Evolutionary conservation across 2,329 filamentous ascomycete genomes (phyloP), one percentile per base, ranked within the genome.

Genomic region (Botrytis aclada): DNA sequence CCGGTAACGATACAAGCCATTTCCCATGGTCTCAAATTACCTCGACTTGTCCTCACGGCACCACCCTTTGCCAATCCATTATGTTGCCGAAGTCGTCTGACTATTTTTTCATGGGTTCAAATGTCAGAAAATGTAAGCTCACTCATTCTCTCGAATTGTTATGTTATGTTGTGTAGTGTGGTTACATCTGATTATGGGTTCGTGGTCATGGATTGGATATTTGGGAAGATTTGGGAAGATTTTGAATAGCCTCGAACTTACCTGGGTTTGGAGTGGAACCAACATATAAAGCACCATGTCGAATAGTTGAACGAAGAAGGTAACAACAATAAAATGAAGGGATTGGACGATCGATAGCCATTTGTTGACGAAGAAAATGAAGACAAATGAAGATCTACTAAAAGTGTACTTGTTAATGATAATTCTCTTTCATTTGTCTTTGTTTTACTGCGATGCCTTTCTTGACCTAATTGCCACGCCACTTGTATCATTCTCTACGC

Each of bases 271-370:
- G 95, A 1, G 96, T 98, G 61, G 93, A 97, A 70, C 96, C 96
- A 71, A 98, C 92, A 82, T 99, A 99, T 41, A 95, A 86, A 63
- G 82, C 84, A 3, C 88, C 89, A 41, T 89, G 90, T 63, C 89
- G 87, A 16, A 94, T 87, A 0, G 91, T 94, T 0, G 95, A 98
- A 32, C 95, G 92, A 51, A 98, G 88, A 25, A 98, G 88, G 81
- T 99, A 98, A 80, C 96, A 97, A 77, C 93, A 94, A 81, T 98
- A 98, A 76, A 98, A 91, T 1, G 95, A 91, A 16, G 95, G 95
- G 34, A 98, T 93, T 0, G 86, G 90, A 77, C 80, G 81, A 74
- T 78, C 77, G 37, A 79, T 73, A 8, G 79, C 66, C 80, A 81
- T 81, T 54, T 12, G 43, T 25, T 54, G 54, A 16, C 8, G 34